Evolutionary conservation across 2,329 filamentous ascomycete genomes (phyloP), one percentile per base, ranked within the genome.

Genomic region (Alternaria dauci): DNA sequence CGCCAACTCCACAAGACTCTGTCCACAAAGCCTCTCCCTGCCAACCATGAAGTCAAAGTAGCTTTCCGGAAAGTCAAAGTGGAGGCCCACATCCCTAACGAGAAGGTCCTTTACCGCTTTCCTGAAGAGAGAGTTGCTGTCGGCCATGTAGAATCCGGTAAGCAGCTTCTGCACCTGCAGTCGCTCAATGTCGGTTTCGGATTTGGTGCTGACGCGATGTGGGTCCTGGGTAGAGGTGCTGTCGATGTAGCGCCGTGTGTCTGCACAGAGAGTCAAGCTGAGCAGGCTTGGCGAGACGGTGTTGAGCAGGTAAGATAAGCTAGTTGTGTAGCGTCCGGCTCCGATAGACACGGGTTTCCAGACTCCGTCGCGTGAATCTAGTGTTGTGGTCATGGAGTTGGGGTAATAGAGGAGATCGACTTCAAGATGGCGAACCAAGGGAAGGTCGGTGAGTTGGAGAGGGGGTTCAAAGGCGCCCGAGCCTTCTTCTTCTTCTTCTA

Each of bases 21-120:
- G 58, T 26, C 50, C 61, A 28, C 58, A 51, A 34, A 76, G 57
- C 11, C 65, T 58, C 1, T 36, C 42, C 34, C 63, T 65, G 8
- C 55, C 52, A 0, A 75, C 54, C 1, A 42, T 42, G 11, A 67
- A 66, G 11, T 70, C 61, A 59, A 71, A 76, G 36, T 69, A 73
- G 46, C 68, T 71, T 52, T 77, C 73, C 1, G 67, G 62, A 52
- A 77, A 77, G 18, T 69, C 66, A 44, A 76, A 76, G n/a, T 60
- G 50, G 4, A 76, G 52, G 8, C 62, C 54, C 6, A 75, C 47
- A 3, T 54, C 52, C 5, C 55, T 43, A 5, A 62, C 46, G 11
- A 62, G 23, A 6, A 75, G 48, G 6, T 56, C 54, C 3, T 66
- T 52, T 4, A 76, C 50, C 1, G 70, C 62, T 18, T 59, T 53